phyloP scores from a whole-genome alignment of 208 protist genomes.

The Acanthamoeba castellanii region DNA sequence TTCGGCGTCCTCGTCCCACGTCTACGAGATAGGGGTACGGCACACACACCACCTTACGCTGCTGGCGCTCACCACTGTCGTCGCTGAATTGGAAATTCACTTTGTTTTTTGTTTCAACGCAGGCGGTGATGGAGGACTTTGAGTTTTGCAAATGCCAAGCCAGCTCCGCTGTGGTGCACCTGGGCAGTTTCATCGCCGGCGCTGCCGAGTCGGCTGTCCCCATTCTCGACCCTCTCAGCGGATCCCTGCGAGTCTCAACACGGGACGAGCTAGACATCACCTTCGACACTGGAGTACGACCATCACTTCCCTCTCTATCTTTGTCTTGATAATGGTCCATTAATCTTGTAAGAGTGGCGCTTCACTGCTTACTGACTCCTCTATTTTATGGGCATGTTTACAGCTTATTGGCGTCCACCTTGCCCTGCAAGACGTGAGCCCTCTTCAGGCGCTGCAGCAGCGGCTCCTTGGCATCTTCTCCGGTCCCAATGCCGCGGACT shows the following conservation, averaged over 20 bases:
- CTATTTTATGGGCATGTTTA: background rate
- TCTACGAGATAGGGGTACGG: background rate
- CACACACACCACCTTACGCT: background rate
- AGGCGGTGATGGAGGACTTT: conserved; percentile 13
- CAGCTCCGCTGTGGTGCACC: background rate
- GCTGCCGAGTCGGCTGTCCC: background rate
- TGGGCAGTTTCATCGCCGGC: background rate
- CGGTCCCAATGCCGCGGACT: background rate
- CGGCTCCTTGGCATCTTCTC: background rate
- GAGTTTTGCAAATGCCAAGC: conserved; percentile 26
- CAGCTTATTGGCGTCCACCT: background rate
- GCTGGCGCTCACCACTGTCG: no score
- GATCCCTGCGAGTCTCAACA: background rate
- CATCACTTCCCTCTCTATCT: background rate
- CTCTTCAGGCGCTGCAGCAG: background rate
- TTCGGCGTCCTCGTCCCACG: background rate
- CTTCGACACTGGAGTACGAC: conserved; percentile 13
- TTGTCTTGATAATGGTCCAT: background rate
- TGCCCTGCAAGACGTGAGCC: conserved; percentile 14
- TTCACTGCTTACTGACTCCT: background rate
- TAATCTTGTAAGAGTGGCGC: background rate
- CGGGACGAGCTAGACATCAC: conserved; percentile 6
- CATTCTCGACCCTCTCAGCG: conserved; percentile 17
- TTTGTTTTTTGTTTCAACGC: background rate
- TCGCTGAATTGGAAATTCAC: background rate